Conservation (phyloP, 495 filamentous ascomycete genomes). For the Aspergillus avenaceus region DNA sequence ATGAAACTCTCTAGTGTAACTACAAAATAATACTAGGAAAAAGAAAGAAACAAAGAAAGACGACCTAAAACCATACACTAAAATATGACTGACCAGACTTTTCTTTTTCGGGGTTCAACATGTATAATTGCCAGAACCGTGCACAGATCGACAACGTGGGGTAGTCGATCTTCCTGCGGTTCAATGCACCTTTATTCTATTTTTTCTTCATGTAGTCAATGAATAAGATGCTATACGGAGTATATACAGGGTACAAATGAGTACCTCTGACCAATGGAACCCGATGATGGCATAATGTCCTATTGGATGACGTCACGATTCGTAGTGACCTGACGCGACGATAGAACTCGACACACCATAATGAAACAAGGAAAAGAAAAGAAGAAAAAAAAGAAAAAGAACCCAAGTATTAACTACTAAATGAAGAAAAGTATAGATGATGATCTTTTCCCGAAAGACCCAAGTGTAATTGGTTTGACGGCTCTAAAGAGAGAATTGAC, state of each 20-base stretch:
- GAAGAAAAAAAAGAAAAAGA: not conserved
- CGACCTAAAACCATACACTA: too few relatives aligned
- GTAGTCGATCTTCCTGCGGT: not conserved
- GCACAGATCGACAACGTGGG: conserved; percentile 14
- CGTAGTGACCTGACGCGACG: not conserved
- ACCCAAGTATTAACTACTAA: too few relatives aligned
- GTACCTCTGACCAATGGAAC: too few relatives aligned
- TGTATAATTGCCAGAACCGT: conserved; percentile 4
- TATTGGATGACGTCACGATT: conserved; percentile 1
- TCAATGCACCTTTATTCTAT: too few relatives aligned
- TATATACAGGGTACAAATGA: too few relatives aligned
- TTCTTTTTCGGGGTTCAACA: too few relatives aligned
- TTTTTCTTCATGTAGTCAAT: not conserved
- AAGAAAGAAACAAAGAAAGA: not conserved
- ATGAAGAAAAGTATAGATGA: not conserved
- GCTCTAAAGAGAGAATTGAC: not conserved
- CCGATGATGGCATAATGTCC: not conserved
- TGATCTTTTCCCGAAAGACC: not conserved
- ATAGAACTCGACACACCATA: not conserved
- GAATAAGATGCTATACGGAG: too few relatives aligned
- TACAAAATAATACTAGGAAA: too few relatives aligned
- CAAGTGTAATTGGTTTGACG: too few relatives aligned
- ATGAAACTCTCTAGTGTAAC: too few relatives aligned
- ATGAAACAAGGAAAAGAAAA: not conserved
- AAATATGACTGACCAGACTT: too few relatives aligned